Base-by-base conservation (phyloP, 1,284 basidiomycete species). In the Cryptococcus wingfieldii region DNA sequence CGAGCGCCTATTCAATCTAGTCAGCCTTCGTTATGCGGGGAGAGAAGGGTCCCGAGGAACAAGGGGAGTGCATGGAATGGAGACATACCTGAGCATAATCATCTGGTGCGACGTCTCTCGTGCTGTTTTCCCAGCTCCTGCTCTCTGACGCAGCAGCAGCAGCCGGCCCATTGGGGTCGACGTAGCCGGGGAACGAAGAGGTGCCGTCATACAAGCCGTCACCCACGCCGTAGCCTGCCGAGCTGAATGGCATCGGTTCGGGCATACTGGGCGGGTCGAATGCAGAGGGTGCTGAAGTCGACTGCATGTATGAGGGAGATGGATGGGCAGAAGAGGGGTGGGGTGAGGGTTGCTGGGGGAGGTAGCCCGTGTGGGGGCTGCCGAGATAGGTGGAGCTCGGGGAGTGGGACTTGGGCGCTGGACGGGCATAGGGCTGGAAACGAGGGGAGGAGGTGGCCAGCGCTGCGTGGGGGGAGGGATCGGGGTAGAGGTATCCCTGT, bases 41-140 rank as follows among this genome's bases (percentile, higher is more conserved):
- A 42, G 7, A 10, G 41, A 23, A 16, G 41, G 23, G 23, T 8
- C 25, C 18, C 25, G 19, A 46, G 16, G 27, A 46, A 27, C 16
- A 25, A 46, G 19, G 14, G 14, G 16, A 10, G 7, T 23, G 25
- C 12, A 27, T 25, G 23, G 25, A 46, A 23, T 23, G 23, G 23
- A 12, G 48, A 62, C 68, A 59, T 46, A 70, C 69, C 49, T 65
- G 62, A 0, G 70, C 62, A 50, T 69, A 74, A 16, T 71, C 67
- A 2, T 63, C 60, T 4, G 62, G 50, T 47, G 46, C 25, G 34
- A 34, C 31, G 10, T 34, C 31, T 34, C 39, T 16, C 54, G 50
- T 25, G 28, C 42, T 25, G 45, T 37, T 45, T 28, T 47, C 58
- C 39, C 50, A 42, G 19, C 48, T 34, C 31, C 10, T 34, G 31